Percentiles rank a stretch among this genome's conserved stretches.
These are phyloP conservation scores for Discostella pseudostelligera DNA, from an alignment of 108 stramenopile species.

Conservation along the genomic window DNA sequence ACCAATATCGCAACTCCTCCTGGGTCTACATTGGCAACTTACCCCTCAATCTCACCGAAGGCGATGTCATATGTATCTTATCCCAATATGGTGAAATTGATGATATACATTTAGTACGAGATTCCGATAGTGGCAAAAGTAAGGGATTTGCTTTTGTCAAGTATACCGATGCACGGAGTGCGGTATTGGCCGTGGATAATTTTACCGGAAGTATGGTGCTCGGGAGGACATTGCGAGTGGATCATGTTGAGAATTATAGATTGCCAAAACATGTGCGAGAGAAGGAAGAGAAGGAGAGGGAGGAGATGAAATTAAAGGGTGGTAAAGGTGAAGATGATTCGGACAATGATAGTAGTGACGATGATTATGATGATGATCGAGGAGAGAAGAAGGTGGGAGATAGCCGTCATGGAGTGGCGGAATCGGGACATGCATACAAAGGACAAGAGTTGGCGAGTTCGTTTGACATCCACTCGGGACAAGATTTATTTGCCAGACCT, in stretches of 20 bases:
- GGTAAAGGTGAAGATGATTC: constrained; percentile 19
- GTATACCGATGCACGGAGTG: constrained; percentile 90
- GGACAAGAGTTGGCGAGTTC: constrained; percentile 75
- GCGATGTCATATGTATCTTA: constrained; percentile 94
- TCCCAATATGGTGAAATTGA: constrained; percentile 94
- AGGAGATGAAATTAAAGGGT: constrained; percentile 49
- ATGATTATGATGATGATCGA: no score
- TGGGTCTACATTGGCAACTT: constrained; percentile 97
- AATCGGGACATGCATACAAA: constrained; percentile 88
- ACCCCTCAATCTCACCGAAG: constrained; percentile 87
- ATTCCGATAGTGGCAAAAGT: constrained; percentile 92
- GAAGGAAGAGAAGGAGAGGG: constrained; percentile 74
- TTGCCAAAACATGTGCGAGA: constrained; percentile 90
- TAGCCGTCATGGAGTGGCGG: constrained; percentile 23
- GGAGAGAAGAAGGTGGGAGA: background rate
- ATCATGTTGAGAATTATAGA: constrained; percentile 96
- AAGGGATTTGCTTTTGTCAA: constrained; percentile 88
- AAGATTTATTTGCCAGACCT: constrained; percentile 85
- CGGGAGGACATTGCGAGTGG: constrained; percentile 88
- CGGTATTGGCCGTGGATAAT: constrained; percentile 98
- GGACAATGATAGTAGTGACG: constrained; percentile 13
- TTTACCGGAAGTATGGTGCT: constrained; percentile 79
- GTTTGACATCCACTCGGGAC: constrained; percentile 77
- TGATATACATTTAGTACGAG: constrained; percentile 93
- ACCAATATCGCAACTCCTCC: constrained; percentile 86